A percentile compares a stretch with the other conserved stretches of the same genome.
Evolutionary conservation across 345 rosid species (phyloP).

Genomic region (Sonneratia caseolaris): DNA sequence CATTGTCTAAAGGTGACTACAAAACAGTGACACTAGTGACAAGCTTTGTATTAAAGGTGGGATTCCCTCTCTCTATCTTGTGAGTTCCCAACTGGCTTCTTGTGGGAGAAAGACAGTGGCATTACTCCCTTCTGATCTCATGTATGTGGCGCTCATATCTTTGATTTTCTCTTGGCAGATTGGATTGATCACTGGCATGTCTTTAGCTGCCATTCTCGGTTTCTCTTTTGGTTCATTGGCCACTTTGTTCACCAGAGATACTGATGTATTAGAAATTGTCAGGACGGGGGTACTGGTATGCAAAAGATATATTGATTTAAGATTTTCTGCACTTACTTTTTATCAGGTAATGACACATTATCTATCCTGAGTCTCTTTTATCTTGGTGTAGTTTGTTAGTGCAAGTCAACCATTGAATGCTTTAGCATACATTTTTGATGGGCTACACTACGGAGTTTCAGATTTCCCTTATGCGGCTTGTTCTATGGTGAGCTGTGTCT

Average conservation of each 20-base stretch:
- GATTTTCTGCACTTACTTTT: not conserved
- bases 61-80: conserved; percentile 10
- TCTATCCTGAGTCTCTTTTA: not conserved
- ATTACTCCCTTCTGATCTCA: not conserved
- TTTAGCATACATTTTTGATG: conserved; percentile 83
- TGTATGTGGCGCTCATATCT: not conserved
- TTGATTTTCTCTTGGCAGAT: conserved; percentile 34
- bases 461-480: conserved; percentile 85
- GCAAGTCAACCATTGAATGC: conserved; percentile 90
- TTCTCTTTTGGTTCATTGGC: conserved; percentile 60
- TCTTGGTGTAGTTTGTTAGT: conserved; percentile 20
- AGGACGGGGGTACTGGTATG: conserved; percentile 72
- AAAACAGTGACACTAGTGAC: conserved; percentile 58
- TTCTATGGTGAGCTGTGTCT: conserved; percentile 50
- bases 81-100: not conserved
- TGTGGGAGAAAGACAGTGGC: not conserved
- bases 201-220: conserved; percentile 60
- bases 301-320: not conserved
- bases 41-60: conserved; percentile 62
- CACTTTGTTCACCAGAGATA: conserved; percentile 70
- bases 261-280: conserved; percentile 56
- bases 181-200: conserved; percentile 58
- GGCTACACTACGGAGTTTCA: conserved; percentile 87
- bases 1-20: conserved; percentile 59
- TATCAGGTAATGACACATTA: not conserved